These are phyloP conservation scores for Musa troglodytarum DNA, from an alignment of 176 grass and related monocot genomes.

Conservation along the genomic window DNA sequence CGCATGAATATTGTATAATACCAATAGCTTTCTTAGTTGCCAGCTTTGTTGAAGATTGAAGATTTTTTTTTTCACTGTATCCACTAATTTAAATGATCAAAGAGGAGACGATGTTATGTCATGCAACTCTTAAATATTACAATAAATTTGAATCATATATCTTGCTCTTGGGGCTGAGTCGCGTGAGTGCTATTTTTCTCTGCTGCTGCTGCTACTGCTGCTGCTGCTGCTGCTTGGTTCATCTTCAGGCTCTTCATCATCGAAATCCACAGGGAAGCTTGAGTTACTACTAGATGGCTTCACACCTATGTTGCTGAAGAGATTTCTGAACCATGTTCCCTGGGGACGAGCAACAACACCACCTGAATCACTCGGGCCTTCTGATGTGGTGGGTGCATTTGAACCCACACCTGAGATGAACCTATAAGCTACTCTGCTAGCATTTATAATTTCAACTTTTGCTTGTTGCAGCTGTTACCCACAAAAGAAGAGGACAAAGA, in stretches of 20 bases:
- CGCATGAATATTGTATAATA: too few relatives aligned
- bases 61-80: too few relatives aligned
- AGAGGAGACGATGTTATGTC: too few relatives aligned
- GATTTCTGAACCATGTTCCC: conserved; percentile 28
- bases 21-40: too few relatives aligned
- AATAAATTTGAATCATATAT: too few relatives aligned
- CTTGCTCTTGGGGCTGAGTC: too few relatives aligned
- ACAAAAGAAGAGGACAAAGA: not conserved
- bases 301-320: conserved; percentile 28
- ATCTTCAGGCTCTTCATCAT: conserved; percentile 27
- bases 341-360: conserved; percentile 18
- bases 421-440: conserved; percentile 38
- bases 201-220: too few relatives aligned
- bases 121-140: too few relatives aligned
- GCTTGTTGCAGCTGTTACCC: conserved; percentile 43
- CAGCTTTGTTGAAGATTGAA: too few relatives aligned
- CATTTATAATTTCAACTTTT: conserved; percentile 45
- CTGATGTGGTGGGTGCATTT: conserved; percentile 19
- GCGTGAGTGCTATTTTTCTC: too few relatives aligned
- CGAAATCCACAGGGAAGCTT: conserved; percentile 9
- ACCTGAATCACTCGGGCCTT: conserved; percentile 20
- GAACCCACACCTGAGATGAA: conserved; percentile 30
- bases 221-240: not conserved
- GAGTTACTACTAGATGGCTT: conserved; percentile 33
- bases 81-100: too few relatives aligned